Percentiles rank a stretch among this genome's conserved stretches.
Evolutionary conservation across 305 asterid species (phyloP).

Genomic region (Nicotiana rustica): DNA sequence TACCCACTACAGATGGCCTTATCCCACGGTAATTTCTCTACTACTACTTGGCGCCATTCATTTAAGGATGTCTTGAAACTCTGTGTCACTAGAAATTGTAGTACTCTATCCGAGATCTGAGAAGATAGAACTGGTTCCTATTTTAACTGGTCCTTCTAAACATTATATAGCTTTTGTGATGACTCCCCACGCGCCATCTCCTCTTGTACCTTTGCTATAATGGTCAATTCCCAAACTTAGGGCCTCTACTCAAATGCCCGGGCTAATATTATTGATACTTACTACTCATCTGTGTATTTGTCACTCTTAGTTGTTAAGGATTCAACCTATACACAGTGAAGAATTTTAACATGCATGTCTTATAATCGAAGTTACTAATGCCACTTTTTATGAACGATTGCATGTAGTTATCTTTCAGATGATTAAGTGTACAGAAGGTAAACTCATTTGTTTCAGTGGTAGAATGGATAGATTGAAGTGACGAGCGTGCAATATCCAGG

Average conservation of each 20-base stretch:
- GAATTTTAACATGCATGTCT: too few species aligned
- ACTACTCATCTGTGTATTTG: too few species aligned
- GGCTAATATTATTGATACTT: not conserved
- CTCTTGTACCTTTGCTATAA: not conserved
- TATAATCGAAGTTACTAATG: too few species aligned
- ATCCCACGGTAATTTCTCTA: constrained; percentile 52
- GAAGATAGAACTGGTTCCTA: not conserved
- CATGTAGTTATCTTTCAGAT: too few species aligned
- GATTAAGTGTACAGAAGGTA: too few species aligned
- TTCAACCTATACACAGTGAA: too few species aligned
- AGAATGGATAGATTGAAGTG: not conserved
- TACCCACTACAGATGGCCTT: constrained; percentile 57
- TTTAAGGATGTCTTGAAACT: not conserved
- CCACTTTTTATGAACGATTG: too few species aligned
- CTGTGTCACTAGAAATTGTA: not conserved
- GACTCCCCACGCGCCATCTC: not conserved
- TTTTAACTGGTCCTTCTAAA: constrained; percentile 14
- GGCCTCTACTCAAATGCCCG: not conserved
- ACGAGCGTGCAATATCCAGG: not conserved
- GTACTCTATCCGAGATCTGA: not conserved
- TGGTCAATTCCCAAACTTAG: not conserved
- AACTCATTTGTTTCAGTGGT: not conserved
- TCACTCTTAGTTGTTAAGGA: too few species aligned
- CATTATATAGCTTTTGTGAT: not conserved
- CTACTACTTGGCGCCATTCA: not conserved